These are phyloP conservation scores for Tetrahymena elliotti DNA, from an alignment of 73 alveolate species.

Conservation along the genomic window DNA sequence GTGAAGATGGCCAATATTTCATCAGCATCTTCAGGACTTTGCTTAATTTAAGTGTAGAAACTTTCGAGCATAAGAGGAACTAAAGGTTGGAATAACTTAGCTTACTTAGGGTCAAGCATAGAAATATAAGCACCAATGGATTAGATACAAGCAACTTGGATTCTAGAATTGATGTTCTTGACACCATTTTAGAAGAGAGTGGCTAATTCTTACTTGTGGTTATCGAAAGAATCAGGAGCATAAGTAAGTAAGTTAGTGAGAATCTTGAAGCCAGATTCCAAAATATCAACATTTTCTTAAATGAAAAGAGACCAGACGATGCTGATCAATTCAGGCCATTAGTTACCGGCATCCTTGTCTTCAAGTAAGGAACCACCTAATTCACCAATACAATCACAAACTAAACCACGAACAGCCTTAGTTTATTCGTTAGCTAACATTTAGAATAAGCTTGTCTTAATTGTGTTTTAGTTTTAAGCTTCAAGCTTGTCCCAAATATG, in stretches of 20 bases:
- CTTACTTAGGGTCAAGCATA: slow-evolving; percentile 56
- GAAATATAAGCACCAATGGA: slow-evolving; percentile 35
- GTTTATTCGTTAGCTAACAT: not conserved
- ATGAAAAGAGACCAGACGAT: slow-evolving; percentile 35
- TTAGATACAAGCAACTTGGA: slow-evolving; percentile 33
- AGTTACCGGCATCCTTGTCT: slow-evolving; percentile 27
- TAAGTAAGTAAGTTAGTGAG: slow-evolving; percentile 33
- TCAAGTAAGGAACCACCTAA: slow-evolving; percentile 37
- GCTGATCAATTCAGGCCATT: slow-evolving; percentile 30
- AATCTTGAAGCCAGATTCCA: slow-evolving; percentile 37
- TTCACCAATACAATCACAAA: slow-evolving; percentile 71
- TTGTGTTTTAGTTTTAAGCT: not conserved
- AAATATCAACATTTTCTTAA: slow-evolving; percentile 3
- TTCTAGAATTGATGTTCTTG: slow-evolving; percentile 41
- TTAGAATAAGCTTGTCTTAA: not conserved
- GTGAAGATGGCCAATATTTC: slow-evolving; percentile 67
- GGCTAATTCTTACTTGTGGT: slow-evolving; percentile 10
- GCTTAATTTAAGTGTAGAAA: slow-evolving; percentile 42
- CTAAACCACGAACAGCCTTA: slow-evolving; percentile 23
- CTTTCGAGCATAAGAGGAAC: slow-evolving; percentile 53
- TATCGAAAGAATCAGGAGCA: slow-evolving; percentile 31
- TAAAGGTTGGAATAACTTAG: slow-evolving; percentile 51
- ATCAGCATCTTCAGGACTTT: slow-evolving; percentile 60
- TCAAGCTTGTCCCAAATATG: not conserved
- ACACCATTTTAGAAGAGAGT: slow-evolving; percentile 41